These are phyloP conservation scores for Trichoderma gamsii DNA, from an alignment of 495 filamentous ascomycete species.

Conservation along the genomic window DNA sequence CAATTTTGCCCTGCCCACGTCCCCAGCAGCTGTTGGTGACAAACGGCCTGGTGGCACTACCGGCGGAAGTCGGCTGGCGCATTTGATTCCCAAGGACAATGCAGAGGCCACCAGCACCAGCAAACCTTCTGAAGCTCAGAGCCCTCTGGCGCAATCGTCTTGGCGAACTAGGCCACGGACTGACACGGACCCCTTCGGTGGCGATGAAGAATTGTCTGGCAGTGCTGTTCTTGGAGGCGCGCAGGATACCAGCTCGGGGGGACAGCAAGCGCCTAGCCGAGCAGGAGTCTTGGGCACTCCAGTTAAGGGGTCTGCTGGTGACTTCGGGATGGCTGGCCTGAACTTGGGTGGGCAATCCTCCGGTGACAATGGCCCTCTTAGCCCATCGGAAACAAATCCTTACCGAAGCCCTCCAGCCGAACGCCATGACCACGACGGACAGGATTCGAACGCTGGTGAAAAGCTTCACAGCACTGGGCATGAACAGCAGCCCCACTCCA, in stretches of 20 bases:
- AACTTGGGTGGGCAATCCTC: slow-evolving; percentile 49
- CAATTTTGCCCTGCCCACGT: slow-evolving; percentile 58
- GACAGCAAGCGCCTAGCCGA: slow-evolving; percentile 32
- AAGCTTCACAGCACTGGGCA: slow-evolving; percentile 24
- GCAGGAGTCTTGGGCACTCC: slow-evolving; percentile 49
- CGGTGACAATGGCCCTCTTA: slow-evolving; percentile 53
- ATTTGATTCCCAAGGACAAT: slow-evolving; percentile 71
- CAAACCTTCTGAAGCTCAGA: slow-evolving; percentile 31
- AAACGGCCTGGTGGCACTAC: slow-evolving; percentile 66
- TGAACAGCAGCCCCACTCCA: slow-evolving; percentile 40
- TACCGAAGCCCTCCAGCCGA: slow-evolving; percentile 91
- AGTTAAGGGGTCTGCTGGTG: slow-evolving; percentile 48
- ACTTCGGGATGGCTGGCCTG: slow-evolving; percentile 81
- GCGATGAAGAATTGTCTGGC: slow-evolving; percentile 56
- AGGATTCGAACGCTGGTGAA: background rate
- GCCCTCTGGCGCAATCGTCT: slow-evolving; percentile 30
- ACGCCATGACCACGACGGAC: slow-evolving; percentile 55
- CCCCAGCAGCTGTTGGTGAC: slow-evolving; percentile 50
- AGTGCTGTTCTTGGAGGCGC: slow-evolving; percentile 76
- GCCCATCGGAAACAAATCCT: slow-evolving; percentile 96
- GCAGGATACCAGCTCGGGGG: slow-evolving; percentile 62
- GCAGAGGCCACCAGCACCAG: slow-evolving; percentile 52
- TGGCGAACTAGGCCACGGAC: slow-evolving; percentile 55
- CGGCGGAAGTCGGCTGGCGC: slow-evolving; percentile 77
- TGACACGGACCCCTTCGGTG: slow-evolving; percentile 74